Evolutionary conservation across 2,329 filamentous ascomycete genomes (phyloP), one percentile per base, ranked within the genome.

Genomic region (Incumbomyces lentus): DNA sequence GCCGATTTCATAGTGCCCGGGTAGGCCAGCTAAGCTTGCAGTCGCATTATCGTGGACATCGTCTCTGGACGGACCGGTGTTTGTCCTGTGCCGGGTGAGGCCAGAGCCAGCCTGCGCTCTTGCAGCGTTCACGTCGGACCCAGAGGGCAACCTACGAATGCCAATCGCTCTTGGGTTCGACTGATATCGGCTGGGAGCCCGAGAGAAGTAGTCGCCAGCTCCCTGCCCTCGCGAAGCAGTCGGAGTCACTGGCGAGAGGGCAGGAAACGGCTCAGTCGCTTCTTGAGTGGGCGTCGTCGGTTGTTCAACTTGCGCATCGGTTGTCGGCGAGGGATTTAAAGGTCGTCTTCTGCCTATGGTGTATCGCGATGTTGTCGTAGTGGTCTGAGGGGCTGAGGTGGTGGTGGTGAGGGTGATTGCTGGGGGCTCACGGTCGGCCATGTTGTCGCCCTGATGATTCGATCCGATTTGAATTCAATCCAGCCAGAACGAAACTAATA

Each of bases 101-200:
- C 31, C 55, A 6, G 55, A 56, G 14, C 29, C 46, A 39, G 49
- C 39, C 37, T 53, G 46, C 13, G 41, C 42, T 14, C 49, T 48
- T 2, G 48, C 29, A 17, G 46, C 44, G 22, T 46, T 44, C 11
- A 47, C 45, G 34, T 44, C 34, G n/a, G 19, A 35, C 12, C 19
- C 16, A 2, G 55, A 57, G 3, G 50, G 49, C 14, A 57, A 39
- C 31, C 55, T 45, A 32, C 50, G 49, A 33, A 57, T 57, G 6
- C 53, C 48, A 29, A 57, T 55, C 3, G 55, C 53, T 29, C 55
- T 47, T 8, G 31, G 22, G 33, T 52, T 26, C 22, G 38, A 19
- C 36, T 35, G 41, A n/a, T 38, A 37, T 32, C 38, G 42, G 6
- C 36, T 10, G 13, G 42, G 42, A 17, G 42, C 6, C 22, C 4